Conservation (phyloP, 352 stramenopile genomes). For the Phytophthora cryptogea region DNA sequence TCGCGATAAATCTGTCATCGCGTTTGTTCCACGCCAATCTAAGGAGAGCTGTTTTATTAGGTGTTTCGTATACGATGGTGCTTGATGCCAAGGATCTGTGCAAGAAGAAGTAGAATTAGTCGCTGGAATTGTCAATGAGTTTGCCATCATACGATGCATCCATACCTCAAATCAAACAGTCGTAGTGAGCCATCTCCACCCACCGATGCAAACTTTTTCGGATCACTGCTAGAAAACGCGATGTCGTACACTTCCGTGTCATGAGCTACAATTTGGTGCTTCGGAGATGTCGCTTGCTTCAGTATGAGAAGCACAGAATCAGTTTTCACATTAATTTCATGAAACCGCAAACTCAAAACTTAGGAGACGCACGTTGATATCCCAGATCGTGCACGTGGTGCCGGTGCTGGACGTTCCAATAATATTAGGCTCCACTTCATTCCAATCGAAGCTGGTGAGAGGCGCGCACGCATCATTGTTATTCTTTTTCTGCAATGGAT, state of each 20-base stretch:
- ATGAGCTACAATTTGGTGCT: slow-evolving; percentile 98
- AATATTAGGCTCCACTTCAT: slow-evolving; percentile 94
- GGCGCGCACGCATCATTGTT: slow-evolving; percentile 94
- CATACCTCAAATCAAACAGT: slow-evolving; percentile 96
- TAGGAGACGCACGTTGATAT: slow-evolving; percentile 88
- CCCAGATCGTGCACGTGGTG: slow-evolving; percentile 99
- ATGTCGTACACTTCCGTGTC: slow-evolving; percentile 99
- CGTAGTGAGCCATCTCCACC: slow-evolving; percentile 96
- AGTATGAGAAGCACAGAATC: slow-evolving; percentile 2
- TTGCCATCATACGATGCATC: slow-evolving; percentile 33
- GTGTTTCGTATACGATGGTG: slow-evolving; percentile 97
- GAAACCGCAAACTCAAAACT: background rate
- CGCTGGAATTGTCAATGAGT: no score
- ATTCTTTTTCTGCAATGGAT: slow-evolving; percentile 35
- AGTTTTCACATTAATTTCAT: background rate
- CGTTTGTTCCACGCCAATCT: slow-evolving; percentile 97
- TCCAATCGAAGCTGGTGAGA: slow-evolving; percentile 99
- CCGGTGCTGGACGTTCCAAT: slow-evolving; percentile 97
- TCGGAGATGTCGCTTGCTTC: slow-evolving; percentile 63
- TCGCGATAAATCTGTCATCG: slow-evolving; percentile 97
- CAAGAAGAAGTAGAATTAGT: background rate
- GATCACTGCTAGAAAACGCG: slow-evolving; percentile 93
- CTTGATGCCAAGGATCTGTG: slow-evolving; percentile 86
- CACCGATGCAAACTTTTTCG: slow-evolving; percentile 96
- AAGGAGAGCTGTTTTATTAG: slow-evolving; percentile 88